Base-by-base conservation (phyloP, 805 yeast species). In the Monosporozyma aerobia region DNA sequence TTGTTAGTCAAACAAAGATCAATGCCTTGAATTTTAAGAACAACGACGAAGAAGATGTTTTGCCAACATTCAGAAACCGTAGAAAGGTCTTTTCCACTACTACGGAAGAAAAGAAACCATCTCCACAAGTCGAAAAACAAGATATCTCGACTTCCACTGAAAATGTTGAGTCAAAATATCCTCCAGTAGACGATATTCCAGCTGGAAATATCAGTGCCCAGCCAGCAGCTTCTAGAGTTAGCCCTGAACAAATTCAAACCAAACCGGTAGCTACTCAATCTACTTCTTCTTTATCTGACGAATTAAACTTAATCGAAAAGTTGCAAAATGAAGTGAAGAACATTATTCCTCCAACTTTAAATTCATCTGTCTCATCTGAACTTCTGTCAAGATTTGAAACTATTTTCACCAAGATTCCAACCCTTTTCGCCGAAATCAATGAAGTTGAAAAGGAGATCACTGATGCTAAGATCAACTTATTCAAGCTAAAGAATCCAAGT, bases 381-480 rank as follows among this genome's bases (percentile, higher is more conserved):
- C 69, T 89, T 51, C 69, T 79, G 51, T 66, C 72, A 3, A 82
- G 79, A 60, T 77, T 90, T 59, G 79, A 80, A 56, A 67, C 67
- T n/a, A 75, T 86, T 51, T 80, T 88, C 13, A 87, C 83, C 53
- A 78, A 76, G 60, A 84, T 90, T 39, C 95, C 97, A 1, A 72
- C 72, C 44, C 74, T 94, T 52, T 79, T 90, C 49, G 70, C 79
- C 11, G 77, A 78, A 46, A 83, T 94, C 52, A 72, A 79, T 45
- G 64, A 76, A 32, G 77, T 84, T 35, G 95, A 88, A 58, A 78
- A 77, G 29, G 82, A 84, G 41, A 86, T 92, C 53, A 77, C 86
- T 14, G 69, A 73, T 27, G 78, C 85, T 1, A 87, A 83, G 59
- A 73, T 86, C 53, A 86, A 84, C 58, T 62, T 85, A 14, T 81